Evolutionary conservation across 352 stramenopile genomes (phyloP).

Genomic region (Thraustotheca clavata): DNA sequence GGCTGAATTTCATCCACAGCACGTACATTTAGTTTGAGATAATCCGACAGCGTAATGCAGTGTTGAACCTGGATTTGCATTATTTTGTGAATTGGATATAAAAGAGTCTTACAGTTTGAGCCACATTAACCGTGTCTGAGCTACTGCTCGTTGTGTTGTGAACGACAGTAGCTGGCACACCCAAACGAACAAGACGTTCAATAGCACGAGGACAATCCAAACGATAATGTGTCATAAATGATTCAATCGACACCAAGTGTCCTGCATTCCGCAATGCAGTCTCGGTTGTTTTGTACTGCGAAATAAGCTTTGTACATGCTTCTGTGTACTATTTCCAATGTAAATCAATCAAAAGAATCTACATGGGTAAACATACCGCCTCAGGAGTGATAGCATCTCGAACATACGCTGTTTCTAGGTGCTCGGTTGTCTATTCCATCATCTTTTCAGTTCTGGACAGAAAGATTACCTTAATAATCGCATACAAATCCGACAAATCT

Average conservation of each 20-base stretch:
- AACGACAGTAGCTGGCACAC: constrained; percentile 89
- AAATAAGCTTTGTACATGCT: constrained; percentile 96
- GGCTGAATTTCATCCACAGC: constrained; percentile 97
- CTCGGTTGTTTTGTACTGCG: constrained; percentile 96
- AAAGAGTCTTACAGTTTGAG: constrained; percentile 72
- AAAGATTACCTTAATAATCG: constrained; percentile 89
- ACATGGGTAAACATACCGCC: constrained; percentile 38
- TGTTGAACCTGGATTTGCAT: constrained; percentile 82
- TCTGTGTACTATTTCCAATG: constrained; percentile 81
- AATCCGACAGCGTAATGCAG: constrained; percentile 99
- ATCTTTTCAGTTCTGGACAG: not conserved
- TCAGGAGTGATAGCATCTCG: constrained; percentile 91
- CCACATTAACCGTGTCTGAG: constrained; percentile 85
- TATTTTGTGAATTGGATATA: not conserved
- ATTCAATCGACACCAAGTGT: constrained; percentile 55
- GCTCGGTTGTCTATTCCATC: constrained; percentile 83
- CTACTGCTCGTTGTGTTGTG: constrained; percentile 73
- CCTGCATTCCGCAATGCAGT: constrained; percentile 79
- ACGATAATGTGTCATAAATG: constrained; percentile 92
- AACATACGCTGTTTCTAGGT: constrained; percentile 95
- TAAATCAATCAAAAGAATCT: not conserved
- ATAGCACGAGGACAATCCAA: constrained; percentile 94
- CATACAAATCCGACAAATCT: constrained; percentile 89
- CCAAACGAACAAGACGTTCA: constrained; percentile 90
- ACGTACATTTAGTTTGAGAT: constrained; percentile 95